phyloP scores from a whole-genome alignment of 768 basidiomycete genomes.

The Crassisporium funariophilum region DNA sequence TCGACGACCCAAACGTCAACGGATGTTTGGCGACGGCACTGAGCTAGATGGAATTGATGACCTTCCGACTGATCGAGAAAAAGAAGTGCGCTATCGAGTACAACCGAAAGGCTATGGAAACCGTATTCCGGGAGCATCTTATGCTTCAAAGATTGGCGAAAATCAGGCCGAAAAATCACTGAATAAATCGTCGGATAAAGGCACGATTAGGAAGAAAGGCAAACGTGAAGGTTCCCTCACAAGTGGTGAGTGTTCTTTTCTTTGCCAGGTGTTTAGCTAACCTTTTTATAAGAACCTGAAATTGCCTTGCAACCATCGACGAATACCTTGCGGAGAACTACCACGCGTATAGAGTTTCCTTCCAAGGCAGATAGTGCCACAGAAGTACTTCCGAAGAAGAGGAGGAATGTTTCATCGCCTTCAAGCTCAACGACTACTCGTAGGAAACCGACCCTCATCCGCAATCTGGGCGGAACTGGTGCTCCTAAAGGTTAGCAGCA shows the following conservation, averaged over 20 bases:
- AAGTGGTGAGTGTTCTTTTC: slow-evolving; percentile 40
- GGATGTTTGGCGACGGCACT: slow-evolving; percentile 84
- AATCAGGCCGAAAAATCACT: slow-evolving; percentile 7
- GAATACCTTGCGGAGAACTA: slow-evolving; percentile 58
- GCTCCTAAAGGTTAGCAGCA: slow-evolving; percentile 69
- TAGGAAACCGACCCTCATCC: slow-evolving; percentile 86
- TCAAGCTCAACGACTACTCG: slow-evolving; percentile 44
- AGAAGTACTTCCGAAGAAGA: slow-evolving; percentile 51
- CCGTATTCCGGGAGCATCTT: slow-evolving; percentile 60
- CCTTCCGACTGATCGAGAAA: slow-evolving; percentile 82
- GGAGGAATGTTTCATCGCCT: slow-evolving; percentile 50
- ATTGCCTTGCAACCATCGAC: slow-evolving; percentile 42
- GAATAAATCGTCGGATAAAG: slow-evolving; percentile 46
- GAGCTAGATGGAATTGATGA: slow-evolving; percentile 90
- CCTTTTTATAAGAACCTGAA: slow-evolving; percentile 21
- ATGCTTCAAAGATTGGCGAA: slow-evolving; percentile 36
- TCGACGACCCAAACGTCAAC: slow-evolving; percentile 74
- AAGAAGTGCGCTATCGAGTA: slow-evolving; percentile 73
- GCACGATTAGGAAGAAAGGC: slow-evolving; percentile 59
- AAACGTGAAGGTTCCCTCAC: slow-evolving; percentile 46
- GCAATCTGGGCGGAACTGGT: slow-evolving; percentile 69
- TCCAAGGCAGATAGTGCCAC: slow-evolving; percentile 33
- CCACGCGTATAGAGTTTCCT: slow-evolving; percentile 56
- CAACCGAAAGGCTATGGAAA: slow-evolving; percentile 70
- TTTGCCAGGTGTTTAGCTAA: slow-evolving; percentile 16